Base-by-base conservation (phyloP, 768 basidiomycete species). In the Imleria badia region DNA sequence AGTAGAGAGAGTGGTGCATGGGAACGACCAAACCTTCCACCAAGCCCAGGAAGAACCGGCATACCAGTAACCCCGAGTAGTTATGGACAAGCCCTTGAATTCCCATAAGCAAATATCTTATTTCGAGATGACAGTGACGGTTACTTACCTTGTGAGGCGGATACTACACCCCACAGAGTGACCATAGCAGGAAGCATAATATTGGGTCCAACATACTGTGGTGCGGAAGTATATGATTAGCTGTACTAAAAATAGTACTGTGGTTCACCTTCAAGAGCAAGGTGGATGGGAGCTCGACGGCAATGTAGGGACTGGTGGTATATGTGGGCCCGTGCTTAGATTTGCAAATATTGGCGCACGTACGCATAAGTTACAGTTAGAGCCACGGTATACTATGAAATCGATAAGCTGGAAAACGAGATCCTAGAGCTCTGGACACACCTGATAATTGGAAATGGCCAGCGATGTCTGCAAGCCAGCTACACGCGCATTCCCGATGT, bases 401-500 rank as follows among this genome's bases (percentile, higher is more conserved):
- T 30, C 3, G 3, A 34, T 54, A 9, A 54, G 46, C 14, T 30
- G 5, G 39, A 31, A 15, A 19, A 12, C 10, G 41, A n/a, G 13
- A 3, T 15, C 11, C 1, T 1, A n/a, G 31, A 33, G 6, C 14
- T 5, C 12, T 11, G 1, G 17, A 39, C 44, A 13, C 39, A 64
- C 70, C 54, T 72, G 60, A 33, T 70, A 64, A 31, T 68, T 61
- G 5, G 66, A 56, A 23, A 72, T 60, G 1, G 15, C 70, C 48
- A 87, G 62, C 45, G 81, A 47, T 23, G 67, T 75, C 61, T 84
- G 81, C 55, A 87, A 63, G 10, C 85, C 84, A 15, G 81, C 85
- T 1, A 86, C 75, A n/a, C 78, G 76, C 23, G 84, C 84, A 60
- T 86, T 86, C 20, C 75, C 80, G 35, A 85, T 75, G 59, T 83